A percentile compares a stretch with the other conserved stretches of the same genome.
phyloP scores from a whole-genome alignment of 495 filamentous ascomycete genomes.

The Platismatia glauca region DNA sequence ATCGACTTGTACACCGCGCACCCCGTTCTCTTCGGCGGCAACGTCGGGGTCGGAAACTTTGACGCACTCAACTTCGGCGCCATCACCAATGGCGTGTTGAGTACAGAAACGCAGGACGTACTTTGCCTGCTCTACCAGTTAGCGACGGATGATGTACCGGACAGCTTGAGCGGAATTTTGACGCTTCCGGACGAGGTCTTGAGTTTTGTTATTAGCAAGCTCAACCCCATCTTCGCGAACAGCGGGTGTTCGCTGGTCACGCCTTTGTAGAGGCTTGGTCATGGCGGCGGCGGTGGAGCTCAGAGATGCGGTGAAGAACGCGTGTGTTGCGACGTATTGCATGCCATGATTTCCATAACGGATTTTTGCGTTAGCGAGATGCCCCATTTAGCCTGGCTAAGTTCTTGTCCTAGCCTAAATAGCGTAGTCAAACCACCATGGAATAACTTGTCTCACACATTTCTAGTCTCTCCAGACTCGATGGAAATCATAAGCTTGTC shows the following conservation, averaged over 20 bases:
- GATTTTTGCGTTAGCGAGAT: too few species aligned
- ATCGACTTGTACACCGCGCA: conserved; percentile 29
- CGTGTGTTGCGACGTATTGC: neutral
- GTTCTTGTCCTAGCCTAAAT: too few species aligned
- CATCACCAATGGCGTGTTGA: conserved; percentile 28
- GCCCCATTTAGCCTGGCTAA: too few species aligned
- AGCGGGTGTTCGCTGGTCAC: conserved; percentile 26
- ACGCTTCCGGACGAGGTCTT: conserved; percentile 26
- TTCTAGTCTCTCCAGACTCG: too few species aligned
- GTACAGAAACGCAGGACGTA: conserved; percentile 12
- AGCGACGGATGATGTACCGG: conserved; percentile 26
- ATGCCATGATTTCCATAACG: too few species aligned
- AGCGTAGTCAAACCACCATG: too few species aligned
- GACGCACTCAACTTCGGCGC: conserved; percentile 24
- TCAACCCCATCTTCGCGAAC: conserved; percentile 23
- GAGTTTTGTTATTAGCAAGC: conserved; percentile 20
- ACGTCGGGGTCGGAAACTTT: conserved; percentile 28
- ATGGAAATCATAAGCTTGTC: too few species aligned
- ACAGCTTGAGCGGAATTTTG: conserved; percentile 26
- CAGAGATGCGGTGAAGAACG: neutral
- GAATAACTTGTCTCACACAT: too few species aligned
- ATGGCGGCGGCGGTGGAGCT: neutral
- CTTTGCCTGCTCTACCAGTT: conserved; percentile 33
- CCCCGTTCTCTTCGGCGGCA: conserved; percentile 34
- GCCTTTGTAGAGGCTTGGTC: neutral